phyloP scores from a whole-genome alignment of 305 asterid genomes.

The Ilex paraguariensis region DNA sequence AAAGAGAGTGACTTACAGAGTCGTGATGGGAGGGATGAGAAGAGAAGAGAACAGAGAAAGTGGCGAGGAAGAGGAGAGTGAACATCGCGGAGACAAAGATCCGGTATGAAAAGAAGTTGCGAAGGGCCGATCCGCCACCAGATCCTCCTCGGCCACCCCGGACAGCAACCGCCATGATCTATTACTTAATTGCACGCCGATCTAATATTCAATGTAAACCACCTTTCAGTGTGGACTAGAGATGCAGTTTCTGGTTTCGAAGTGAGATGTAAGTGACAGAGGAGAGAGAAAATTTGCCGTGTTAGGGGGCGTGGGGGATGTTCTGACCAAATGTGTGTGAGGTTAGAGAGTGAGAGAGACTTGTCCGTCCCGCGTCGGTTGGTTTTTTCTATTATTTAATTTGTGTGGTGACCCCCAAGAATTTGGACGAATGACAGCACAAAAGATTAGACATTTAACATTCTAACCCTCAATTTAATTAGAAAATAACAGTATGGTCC shows the following conservation, averaged over 20 bases:
- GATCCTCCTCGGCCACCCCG: conserved; percentile 66
- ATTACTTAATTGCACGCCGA: neutral
- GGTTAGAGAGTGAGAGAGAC: neutral
- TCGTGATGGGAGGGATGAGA: conserved; percentile 56
- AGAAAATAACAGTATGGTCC: too few relatives aligned
- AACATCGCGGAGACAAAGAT: conserved; percentile 82
- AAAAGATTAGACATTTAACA: too few relatives aligned
- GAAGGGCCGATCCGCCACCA: conserved; percentile 57
- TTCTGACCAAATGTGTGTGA: neutral
- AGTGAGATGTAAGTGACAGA: too few relatives aligned
- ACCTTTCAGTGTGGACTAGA: neutral
- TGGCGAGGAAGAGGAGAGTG: conserved; percentile 68
- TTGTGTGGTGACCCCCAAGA: too few relatives aligned
- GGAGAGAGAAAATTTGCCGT: neutral
- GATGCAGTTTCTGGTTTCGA: neutral
- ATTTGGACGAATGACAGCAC: too few relatives aligned
- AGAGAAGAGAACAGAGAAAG: conserved; percentile 72
- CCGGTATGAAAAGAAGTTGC: conserved; percentile 80
- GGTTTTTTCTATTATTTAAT: neutral
- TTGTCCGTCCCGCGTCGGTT: neutral
- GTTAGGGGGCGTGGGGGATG: neutral
- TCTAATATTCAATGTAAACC: neutral
- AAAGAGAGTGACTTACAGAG: conserved; percentile 35
- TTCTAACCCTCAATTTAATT: too few relatives aligned
- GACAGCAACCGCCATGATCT: conserved; percentile 69